Conservation (phyloP, 176 grass and related monocot genomes). For the Hsuehochloa calcarea region DNA sequence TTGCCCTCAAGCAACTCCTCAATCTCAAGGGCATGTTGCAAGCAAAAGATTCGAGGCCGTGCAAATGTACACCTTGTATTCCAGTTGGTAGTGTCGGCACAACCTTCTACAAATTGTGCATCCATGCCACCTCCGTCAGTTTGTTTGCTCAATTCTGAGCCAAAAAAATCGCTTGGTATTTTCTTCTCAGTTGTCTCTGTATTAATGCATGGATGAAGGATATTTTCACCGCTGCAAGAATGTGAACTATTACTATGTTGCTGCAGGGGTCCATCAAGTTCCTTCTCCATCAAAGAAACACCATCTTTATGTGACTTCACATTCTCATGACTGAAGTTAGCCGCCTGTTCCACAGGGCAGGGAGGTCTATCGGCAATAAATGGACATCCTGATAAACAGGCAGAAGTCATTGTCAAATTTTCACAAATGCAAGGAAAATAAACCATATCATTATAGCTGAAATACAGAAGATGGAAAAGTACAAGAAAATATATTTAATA, state of each 20-base stretch:
- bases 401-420: conserved; percentile 20
- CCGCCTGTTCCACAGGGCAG: not conserved
- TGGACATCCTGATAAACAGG: conserved; percentile 36
- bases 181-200: conserved; percentile 20
- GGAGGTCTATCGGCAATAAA: conserved; percentile 24
- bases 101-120: conserved; percentile 17
- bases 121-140: conserved; percentile 20
- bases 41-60: conserved; percentile 88
- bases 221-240: conserved; percentile 30
- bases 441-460: conserved; percentile 2
- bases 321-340: conserved; percentile 21
- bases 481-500: conserved; percentile 19
- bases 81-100: conserved; percentile 36
- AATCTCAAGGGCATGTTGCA: conserved; percentile 93
- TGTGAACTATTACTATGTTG: conserved; percentile 16
- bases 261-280: conserved; percentile 1
- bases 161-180: conserved; percentile 8
- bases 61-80: conserved; percentile 56
- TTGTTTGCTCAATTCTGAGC: conserved; percentile 30
- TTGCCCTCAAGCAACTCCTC: conserved; percentile 66
- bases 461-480: not conserved
- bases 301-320: conserved; percentile 12
- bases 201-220: conserved; percentile 1
- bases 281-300: conserved; percentile 25
- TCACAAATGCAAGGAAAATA: conserved; percentile 6